Evolutionary conservation across 169 alveolate genomes (phyloP), one percentile per base, ranked within the genome.

Genomic region (Plasmodium gonderi): DNA sequence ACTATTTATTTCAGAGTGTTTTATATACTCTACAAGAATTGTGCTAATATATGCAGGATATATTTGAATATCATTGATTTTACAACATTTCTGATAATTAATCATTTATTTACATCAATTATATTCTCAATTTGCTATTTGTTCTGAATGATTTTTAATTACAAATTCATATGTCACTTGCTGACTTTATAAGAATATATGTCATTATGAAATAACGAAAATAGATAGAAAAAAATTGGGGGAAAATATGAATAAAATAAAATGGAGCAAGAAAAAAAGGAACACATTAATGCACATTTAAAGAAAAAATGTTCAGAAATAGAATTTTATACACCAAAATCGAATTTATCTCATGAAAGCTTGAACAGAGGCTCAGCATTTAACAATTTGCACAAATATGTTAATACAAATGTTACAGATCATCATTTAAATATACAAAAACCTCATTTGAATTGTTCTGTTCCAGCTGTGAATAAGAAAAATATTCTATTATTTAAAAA

Each of bases 251-350:
- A 64, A 64, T 45, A n/a, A 72, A 20, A 36, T 9, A 80, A 75
- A 54, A 87, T 87, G 80, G 23, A 75, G 42, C 17, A 3, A 17
- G 47, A 85, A 31, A 85, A 54, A 6, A 60, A 72, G 17, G 49
- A 42, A 40, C 47, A 74, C 14, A 23, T 65, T n/a, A 60, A 42
- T 68, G 14, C 38, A 76, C 40, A 60, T 47, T 75, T 49, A 23
- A 75, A 75, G 54, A 85, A 47, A 26, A 85, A 75, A 72, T 44
- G 45, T 29, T 54, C 79, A 1, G 92, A 85, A 31, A 78, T 49
- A 9, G 79, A 75, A 38, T 85, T 85, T 64, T 85, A 51, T 76
- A 85, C 92, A 6, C 92, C 92, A 1, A 85, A 85, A 31, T 85
- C 92, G 12, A 85, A 75, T 75, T 60, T 75, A n/a, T 60, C 92